Percentiles rank a stretch among this genome's conserved stretches.
Evolutionary conservation across 176 grass and related monocot genomes (phyloP).

Genomic region (Juncus effusus): DNA sequence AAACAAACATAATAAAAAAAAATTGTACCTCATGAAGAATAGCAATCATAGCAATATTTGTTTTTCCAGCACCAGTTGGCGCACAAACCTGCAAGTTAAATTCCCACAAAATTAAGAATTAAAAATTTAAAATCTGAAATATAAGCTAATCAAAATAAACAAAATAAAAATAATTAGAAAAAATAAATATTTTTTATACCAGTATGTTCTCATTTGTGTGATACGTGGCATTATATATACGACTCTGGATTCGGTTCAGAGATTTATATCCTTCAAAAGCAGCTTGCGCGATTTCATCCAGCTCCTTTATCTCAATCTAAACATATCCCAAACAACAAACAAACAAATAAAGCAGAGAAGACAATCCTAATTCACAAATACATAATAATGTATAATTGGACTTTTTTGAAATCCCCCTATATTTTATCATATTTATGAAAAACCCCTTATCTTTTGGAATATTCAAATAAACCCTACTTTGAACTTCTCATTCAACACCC

Average conservation of each 20-base stretch:
- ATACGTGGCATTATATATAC: conserved; percentile 86
- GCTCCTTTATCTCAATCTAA: conserved; percentile 90
- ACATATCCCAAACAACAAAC: conserved; percentile 23
- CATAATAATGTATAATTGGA: no score
- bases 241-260: conserved; percentile 92
- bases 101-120: conserved; percentile 17
- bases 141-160: conserved; percentile 14
- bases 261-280: conserved; percentile 90
- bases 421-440: no score
- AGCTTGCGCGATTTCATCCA: conserved; percentile 89
- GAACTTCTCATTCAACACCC: no score
- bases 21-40: conserved; percentile 83
- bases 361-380: no score
- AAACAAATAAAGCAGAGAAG: not conserved
- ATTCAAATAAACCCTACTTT: no score
- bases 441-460: no score
- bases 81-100: conserved; percentile 81
- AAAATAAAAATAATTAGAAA: conserved; percentile 7
- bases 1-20: not conserved
- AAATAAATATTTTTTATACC: conserved; percentile 37
- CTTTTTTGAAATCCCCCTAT: no score
- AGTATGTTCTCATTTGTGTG: conserved; percentile 94
- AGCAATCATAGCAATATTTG: conserved; percentile 98
- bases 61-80: conserved; percentile 98
- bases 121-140: conserved; percentile 18